Evolutionary conservation across 2,329 filamentous ascomycete species (phyloP), one percentile per base, ranked within the genome.

Genomic region (Colletotrichum sp.): DNA sequence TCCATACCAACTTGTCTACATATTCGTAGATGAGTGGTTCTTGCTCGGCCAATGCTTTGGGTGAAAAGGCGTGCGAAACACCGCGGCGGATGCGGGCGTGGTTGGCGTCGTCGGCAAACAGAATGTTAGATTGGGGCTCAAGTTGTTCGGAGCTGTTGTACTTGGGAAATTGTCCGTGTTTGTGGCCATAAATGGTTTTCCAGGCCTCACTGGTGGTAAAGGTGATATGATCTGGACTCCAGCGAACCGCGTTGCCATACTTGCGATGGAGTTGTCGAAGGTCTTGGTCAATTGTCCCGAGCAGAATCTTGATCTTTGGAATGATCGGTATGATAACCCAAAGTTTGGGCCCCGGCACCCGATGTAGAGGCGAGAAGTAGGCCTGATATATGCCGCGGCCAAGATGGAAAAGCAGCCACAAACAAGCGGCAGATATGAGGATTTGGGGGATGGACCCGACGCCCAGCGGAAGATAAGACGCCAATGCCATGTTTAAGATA

Each of bases 171-270:
- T 67, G 24, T 26, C 48, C 24, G 24, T 39, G 32, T 10, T 48
- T 48, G 26, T 72, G 36, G 18, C 62, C 69, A 18, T 72, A 60
- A 32, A 88, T 86, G 44, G 88, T 85, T 77, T 84, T 83, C 83
- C 84, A 86, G 2, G 78, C 79, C 3, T 82, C 67, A 5, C 80
- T 79, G 16, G 82, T 79, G 44, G 81, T 84, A 78, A 87, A 89
- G 2, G 86, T 85, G 4, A 90, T 82, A 76, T 89, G 86, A 69
- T 87, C 82, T 2, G 88, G 87, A 5, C 83, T 83, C 48, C 88
- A 80, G 15, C 88, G 85, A 10, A 90, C 86, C 2, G 89, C 83
- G 4, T 83, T 81, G 13, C 88, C 88, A 75, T 87, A 87, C 39
- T 80, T 77, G 7, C 81, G 76, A 78, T 87, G 86, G 24, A 87